Base-by-base conservation (phyloP, 2,329 filamentous ascomycete genomes). In the Alternaria viburni region DNA sequence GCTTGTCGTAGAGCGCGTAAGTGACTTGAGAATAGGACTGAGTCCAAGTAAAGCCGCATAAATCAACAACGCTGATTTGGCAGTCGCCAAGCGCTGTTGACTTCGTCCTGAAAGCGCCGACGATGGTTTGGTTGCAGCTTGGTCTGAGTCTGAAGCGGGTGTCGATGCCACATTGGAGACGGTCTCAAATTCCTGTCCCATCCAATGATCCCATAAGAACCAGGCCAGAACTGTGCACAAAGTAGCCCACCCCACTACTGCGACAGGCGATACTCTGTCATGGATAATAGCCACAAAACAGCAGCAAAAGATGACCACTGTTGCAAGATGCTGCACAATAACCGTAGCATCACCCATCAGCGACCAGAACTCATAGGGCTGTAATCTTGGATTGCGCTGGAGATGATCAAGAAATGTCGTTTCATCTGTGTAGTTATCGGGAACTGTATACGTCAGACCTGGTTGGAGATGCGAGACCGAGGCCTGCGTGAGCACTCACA, bases 341-440 rank as follows among this genome's bases (percentile, higher is more conserved):
- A 98, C 93, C 4, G 95, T 97, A 13, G 93, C 95, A 79, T 98
- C 95, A 61, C 93, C 92, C 54, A 98, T 93, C 32, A 99, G 86
- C 9, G 94, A 93, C 95, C 96, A 99, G 81, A 99, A 99, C 76
- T 98, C 94, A 80, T 99, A 99, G 0, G 95, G 95, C 69, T 96
- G 91, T 56, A 98, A 87, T 44, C 94, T 90, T 5, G 95, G 95
- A 79, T 99, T 99, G 51, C 94, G 89, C 80, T 99, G 95, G 17
- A 99, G 88, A 73, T 97, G 93, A 77, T 97, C 95, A 69, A 99
- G 90, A 74, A 99, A 99, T 2, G 96, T 98, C 64, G 93, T 92
- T 77, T 96, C 93, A 78, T 99, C 96, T 44, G 96, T 98, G 79
- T 98, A 98, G 80, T 99, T 99, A 80, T 99, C 96, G n/a, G 96